A percentile compares a stretch with the other conserved stretches of the same genome.
Evolutionary conservation across 2,329 filamentous ascomycete genomes (phyloP).

Genomic region (Fusarium irregulare): DNA sequence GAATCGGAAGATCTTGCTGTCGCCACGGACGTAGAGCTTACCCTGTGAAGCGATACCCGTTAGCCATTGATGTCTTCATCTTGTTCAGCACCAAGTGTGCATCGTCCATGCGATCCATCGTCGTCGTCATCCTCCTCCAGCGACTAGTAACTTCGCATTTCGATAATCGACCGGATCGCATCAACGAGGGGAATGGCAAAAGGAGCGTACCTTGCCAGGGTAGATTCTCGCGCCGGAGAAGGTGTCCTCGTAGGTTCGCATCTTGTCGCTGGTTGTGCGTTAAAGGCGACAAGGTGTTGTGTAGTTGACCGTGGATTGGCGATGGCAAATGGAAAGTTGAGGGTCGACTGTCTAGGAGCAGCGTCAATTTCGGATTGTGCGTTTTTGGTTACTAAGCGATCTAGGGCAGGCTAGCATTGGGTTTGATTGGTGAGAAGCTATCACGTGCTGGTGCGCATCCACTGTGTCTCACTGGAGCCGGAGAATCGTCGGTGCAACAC

Average conservation of each 20-base stretch:
- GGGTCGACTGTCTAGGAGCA: constrained; percentile 43
- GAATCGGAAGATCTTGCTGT: constrained; percentile 99
- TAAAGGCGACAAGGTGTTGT: constrained; percentile 56
- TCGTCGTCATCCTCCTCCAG: constrained; percentile 18
- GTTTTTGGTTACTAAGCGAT: constrained; percentile 54
- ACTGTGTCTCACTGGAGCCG: constrained; percentile 11
- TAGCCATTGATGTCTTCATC: constrained; percentile 43
- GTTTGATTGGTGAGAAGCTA: constrained; percentile 23
- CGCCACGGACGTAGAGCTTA: constrained; percentile 99
- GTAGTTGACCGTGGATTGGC: constrained; percentile 56
- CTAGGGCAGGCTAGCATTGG: constrained; percentile 53
- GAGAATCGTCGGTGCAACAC: constrained; percentile 34
- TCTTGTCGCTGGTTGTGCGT: constrained; percentile 60
- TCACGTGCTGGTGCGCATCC: constrained; percentile 50
- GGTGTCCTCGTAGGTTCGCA: constrained; percentile 75
- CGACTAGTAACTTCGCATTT: constrained; percentile 31
- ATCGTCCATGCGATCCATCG: constrained; percentile 29
- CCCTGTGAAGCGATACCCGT: constrained; percentile 69
- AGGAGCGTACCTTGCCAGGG: constrained; percentile 71
- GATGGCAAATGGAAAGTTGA: constrained; percentile 51
- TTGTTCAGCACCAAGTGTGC: constrained; percentile 18
- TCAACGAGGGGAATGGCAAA: constrained; percentile 24
- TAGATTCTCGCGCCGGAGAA: constrained; percentile 76
- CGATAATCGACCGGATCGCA: constrained; percentile 42
- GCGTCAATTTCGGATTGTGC: constrained; percentile 57